Conservation (phyloP, 208 protist genomes). For the Crithidia fasciculata region DNA sequence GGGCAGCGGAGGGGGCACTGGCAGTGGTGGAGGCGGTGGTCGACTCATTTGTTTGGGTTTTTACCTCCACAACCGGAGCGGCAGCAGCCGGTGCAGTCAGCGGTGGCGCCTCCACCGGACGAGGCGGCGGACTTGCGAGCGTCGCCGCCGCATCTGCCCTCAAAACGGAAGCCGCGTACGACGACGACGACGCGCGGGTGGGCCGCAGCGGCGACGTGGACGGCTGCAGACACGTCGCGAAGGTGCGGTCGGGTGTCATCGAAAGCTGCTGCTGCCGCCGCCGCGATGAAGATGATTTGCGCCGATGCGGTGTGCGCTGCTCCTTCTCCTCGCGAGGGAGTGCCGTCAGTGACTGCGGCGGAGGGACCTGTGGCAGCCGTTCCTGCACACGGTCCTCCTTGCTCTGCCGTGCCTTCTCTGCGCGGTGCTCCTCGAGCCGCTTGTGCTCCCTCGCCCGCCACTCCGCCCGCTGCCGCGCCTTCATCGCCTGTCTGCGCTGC, state of each 20-base stretch:
- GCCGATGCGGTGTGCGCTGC: neutral
- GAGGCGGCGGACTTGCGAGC: neutral
- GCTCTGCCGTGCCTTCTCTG: neutral
- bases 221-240: neutral
- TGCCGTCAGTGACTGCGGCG: neutral
- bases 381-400: neutral
- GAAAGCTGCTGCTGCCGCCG: neutral
- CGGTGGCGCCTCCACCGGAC: too few relatives aligned
- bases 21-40: neutral
- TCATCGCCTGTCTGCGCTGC: slow-evolving; percentile 23
- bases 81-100: neutral
- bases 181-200: neutral
- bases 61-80: too few relatives aligned
- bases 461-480: slow-evolving; percentile 10
- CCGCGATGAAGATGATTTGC: too few relatives aligned
- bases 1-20: neutral
- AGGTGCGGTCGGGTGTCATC: neutral
- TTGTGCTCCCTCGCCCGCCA: slow-evolving; percentile 23
- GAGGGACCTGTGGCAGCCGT: neutral
- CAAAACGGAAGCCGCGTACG: neutral
- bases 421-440: slow-evolving; percentile 22
- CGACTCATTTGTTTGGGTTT: too few relatives aligned
- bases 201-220: neutral
- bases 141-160: neutral
- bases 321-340: neutral